Base-by-base conservation (phyloP, 2,329 filamentous ascomycete genomes). In the Hypomyces rosellus region DNA sequence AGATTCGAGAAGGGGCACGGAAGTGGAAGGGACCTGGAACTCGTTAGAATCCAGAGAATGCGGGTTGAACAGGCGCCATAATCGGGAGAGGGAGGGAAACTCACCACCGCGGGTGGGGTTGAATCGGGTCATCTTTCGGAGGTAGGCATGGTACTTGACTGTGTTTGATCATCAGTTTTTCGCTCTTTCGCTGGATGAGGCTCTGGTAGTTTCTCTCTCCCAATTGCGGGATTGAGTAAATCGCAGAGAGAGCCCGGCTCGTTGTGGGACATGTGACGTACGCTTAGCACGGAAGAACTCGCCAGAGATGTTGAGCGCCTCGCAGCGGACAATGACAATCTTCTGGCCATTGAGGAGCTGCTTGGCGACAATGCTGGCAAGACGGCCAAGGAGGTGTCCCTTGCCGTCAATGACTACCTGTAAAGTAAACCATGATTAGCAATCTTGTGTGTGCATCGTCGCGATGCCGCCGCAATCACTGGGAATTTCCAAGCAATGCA, bases 61-160 rank as follows among this genome's bases (percentile, higher is more conserved):
- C 45, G 51, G 12, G 33, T n/a, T 34, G 12, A 18, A 22, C 38
- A 39, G n/a, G 40, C 16, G 34, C 15, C 42, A 41, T 34, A 18
- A 22, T 47, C 34, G 46, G 47, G 53, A 37, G n/a, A n/a, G n/a
- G n/a, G n/a, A n/a, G 51, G 54, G 30, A 44, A 60, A 76, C 85
- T 81, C 80, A 90, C 88, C 92, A 86, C 92, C 93, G 73, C 92
- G 91, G 68, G 90, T 96, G 73, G 93, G 91, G 86, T 99, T 99
- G 88, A 86, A 99, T 77, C 93, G 89, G 74, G 93, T 99, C 81
- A 95, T 93, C 88, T 99, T 99, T 84, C 93, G 90, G 71, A 99
- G 87, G 84, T 97, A 97, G 77, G 93, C 89, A 75, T 93, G 89
- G 87, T 99, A 99, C 89, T 99, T 99, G 79, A 99, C 93, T 99